These are phyloP conservation scores for Anastatica hierochuntica DNA, from an alignment of 345 rosid genomes.

Conservation along the genomic window DNA sequence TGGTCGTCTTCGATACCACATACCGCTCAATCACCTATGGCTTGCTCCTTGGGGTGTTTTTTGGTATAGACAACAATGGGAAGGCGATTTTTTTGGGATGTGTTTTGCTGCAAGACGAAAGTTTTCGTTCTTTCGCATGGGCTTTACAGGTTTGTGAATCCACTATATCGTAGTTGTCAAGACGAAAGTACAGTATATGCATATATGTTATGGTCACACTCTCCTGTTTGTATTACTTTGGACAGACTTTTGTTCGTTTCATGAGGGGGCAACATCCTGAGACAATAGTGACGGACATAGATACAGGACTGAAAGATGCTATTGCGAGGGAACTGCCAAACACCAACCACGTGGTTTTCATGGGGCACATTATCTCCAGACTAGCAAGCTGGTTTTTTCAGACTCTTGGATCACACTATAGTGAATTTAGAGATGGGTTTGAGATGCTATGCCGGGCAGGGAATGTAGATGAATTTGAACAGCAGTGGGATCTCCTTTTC, in stretches of 20 bases:
- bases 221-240: constrained; percentile 32
- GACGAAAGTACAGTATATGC: background rate
- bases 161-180: constrained; percentile 24
- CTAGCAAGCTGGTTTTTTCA: constrained; percentile 80
- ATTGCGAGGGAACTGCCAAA: constrained; percentile 69
- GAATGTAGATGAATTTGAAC: constrained; percentile 62
- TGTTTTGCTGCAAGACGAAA: constrained; percentile 78
- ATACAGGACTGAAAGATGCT: constrained; percentile 70
- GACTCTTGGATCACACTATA: constrained; percentile 58
- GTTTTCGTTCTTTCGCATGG: constrained; percentile 59
- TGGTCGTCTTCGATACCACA: constrained; percentile 59
- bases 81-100: constrained; percentile 65
- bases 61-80: constrained; percentile 70
- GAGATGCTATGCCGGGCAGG: constrained; percentile 52
- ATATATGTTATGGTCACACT: constrained; percentile 23
- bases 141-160: constrained; percentile 82
- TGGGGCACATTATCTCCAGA: constrained; percentile 64
- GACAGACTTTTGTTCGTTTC: constrained; percentile 76
- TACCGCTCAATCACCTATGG: constrained; percentile 79
- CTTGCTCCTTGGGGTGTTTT: constrained; percentile 68
- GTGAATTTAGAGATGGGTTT: constrained; percentile 63
- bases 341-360: constrained; percentile 57
- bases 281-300: constrained; percentile 77
- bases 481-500: constrained; percentile 61
- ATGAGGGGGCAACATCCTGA: constrained; percentile 73